These are phyloP conservation scores for Eucalyptus erythrocorys DNA, from an alignment of 345 rosid genomes.

Conservation along the genomic window DNA sequence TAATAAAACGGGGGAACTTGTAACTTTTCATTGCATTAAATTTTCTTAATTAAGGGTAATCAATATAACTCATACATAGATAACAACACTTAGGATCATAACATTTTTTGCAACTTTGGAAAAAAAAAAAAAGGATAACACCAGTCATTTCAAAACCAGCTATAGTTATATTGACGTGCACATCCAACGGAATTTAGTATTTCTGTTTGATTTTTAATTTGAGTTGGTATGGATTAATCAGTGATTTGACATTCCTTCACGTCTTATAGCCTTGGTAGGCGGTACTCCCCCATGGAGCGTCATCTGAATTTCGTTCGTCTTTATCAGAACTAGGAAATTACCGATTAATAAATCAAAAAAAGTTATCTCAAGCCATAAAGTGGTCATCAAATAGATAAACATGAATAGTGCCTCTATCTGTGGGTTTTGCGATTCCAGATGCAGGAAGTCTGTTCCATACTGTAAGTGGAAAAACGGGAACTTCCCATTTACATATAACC, in stretches of 20 bases:
- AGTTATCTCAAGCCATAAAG: not conserved
- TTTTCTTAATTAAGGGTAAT: not conserved
- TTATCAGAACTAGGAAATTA: not conserved
- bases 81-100: not conserved
- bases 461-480: conserved; percentile 10
- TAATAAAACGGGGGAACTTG: not conserved
- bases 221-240: not conserved
- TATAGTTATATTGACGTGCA: not conserved
- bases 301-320: not conserved
- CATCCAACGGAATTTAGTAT: not conserved
- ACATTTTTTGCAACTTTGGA: not conserved
- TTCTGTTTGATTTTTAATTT: not conserved
- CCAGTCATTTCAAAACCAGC: not conserved
- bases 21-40: not conserved
- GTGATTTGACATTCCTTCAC: not conserved
- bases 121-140: not conserved
- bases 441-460: conserved; percentile 25
- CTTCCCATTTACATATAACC: not conserved
- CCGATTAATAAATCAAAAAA: not conserved
- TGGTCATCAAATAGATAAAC: not conserved
- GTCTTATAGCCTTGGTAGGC: not conserved
- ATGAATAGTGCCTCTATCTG: not conserved
- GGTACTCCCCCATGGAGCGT: not conserved
- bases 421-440: conserved; percentile 15
- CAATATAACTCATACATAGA: not conserved